These are phyloP conservation scores for Mitragyna speciosa DNA, from an alignment of 257 asterid genomes.

Conservation along the genomic window DNA sequence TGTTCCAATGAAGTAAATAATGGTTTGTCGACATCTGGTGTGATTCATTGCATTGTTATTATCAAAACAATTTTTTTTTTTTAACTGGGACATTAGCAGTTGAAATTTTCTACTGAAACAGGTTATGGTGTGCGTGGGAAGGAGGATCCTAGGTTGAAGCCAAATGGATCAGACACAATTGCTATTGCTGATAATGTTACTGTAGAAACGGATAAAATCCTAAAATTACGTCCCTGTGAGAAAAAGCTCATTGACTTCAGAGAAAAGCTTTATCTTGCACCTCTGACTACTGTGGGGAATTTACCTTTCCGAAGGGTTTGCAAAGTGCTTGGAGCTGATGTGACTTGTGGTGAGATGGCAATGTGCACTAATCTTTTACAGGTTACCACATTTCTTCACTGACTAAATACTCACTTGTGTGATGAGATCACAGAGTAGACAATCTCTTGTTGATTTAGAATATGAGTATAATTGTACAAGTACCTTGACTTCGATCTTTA, in stretches of 20 bases:
- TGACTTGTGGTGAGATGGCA: slow-evolving; percentile 99
- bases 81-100: background rate
- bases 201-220: slow-evolving; percentile 66
- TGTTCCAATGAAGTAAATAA: slow-evolving; percentile 31
- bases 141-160: slow-evolving; percentile 30
- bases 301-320: slow-evolving; percentile 90
- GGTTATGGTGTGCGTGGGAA: slow-evolving; percentile 37
- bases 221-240: slow-evolving; percentile 79
- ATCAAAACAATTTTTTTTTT: slow-evolving; percentile 5
- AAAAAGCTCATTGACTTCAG: slow-evolving; percentile 85
- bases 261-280: slow-evolving; percentile 91
- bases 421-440: background rate
- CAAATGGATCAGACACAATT: slow-evolving; percentile 30
- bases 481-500: background rate
- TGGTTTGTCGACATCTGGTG: slow-evolving; percentile 37
- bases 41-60: slow-evolving; percentile 8
- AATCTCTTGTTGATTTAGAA: background rate
- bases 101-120: slow-evolving; percentile 26
- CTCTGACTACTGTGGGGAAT: slow-evolving; percentile 91
- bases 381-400: slow-evolving; percentile 37
- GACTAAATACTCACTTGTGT: background rate
- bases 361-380: slow-evolving; percentile 96
- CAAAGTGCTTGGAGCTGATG: slow-evolving; percentile 92
- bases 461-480: background rate
- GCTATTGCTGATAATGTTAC: slow-evolving; percentile 21